A percentile compares a stretch with the other conserved stretches of the same genome.
phyloP scores from a whole-genome alignment of 352 stramenopile species.

The Pythium utonaiense region DNA sequence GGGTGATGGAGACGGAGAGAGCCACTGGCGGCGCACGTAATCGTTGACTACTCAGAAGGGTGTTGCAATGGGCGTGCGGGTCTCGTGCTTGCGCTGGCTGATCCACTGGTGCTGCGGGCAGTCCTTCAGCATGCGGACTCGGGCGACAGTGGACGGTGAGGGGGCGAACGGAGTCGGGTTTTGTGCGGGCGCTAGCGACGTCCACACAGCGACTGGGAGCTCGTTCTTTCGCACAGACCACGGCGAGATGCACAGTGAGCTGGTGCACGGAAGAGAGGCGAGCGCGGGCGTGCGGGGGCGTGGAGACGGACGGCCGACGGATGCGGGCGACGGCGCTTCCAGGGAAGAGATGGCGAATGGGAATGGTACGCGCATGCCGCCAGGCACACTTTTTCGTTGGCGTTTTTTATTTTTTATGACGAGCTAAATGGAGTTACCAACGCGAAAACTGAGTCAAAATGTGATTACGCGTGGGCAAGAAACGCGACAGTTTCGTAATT shows the following conservation, averaged over 20 bases:
- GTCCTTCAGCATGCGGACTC: constrained; percentile 81
- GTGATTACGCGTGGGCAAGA: constrained; percentile 9
- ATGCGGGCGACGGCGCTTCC: background rate
- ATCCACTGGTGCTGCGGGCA: constrained; percentile 90
- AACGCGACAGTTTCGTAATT: constrained; percentile 12
- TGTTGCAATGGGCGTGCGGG: constrained; percentile 66
- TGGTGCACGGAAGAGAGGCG: background rate
- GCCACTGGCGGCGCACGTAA: too few relatives aligned
- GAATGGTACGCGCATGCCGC: background rate
- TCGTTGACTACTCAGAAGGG: constrained; percentile 56
- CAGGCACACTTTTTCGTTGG: too few relatives aligned
- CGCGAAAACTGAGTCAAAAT: too few relatives aligned
- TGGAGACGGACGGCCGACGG: background rate
- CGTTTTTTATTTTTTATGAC: background rate
- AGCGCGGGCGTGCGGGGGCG: background rate
- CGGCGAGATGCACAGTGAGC: background rate
- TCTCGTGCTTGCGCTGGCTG: constrained; percentile 86
- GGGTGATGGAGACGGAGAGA: constrained; percentile 3
- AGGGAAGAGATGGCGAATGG: background rate
- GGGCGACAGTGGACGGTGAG: background rate
- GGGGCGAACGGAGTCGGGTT: background rate
- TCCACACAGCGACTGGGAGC: background rate
- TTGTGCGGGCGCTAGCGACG: background rate
- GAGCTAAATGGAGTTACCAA: background rate
- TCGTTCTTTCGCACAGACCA: constrained; percentile 1